Base-by-base conservation (phyloP, 2,329 filamentous ascomycete species). In the Alternaria ventricosa region DNA sequence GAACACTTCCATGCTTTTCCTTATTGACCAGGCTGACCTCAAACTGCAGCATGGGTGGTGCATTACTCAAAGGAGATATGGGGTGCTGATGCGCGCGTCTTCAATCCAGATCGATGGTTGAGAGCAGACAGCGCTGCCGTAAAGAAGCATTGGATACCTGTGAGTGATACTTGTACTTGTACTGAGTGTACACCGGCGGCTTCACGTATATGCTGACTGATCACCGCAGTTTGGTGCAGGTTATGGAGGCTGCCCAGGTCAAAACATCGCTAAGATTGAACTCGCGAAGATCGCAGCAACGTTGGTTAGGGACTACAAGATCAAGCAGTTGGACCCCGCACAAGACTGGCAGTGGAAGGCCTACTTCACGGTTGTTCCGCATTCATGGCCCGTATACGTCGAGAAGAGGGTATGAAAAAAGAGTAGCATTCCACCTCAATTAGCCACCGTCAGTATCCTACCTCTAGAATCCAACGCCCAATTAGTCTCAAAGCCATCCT, bases 251-350 rank as follows among this genome's bases (percentile, higher is more conserved):
- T 82, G 79, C 51, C 75, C 76, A 18, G 80, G 80, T 0, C 74
- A 74, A 18, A 75, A 80, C 44, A 69, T 82, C 6, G 79, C 78
- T 9, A 72, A 76, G 46, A 64, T 82, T 33, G 75, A 82, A 66
- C 60, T 81, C 6, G 71, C 66, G 20, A 81, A 82, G 63, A 64
- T 78, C n/a, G 57, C 72, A 3, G 71, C 77, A 2, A 78, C 74
- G 5, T 49, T 81, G 9, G 45, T 79, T 3, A 65, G 75, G 9
- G 76, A 81, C 46, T 80, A 75, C 55, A 74, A 79, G 2, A 68
- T 81, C 46, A 61, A 72, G 33, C 66, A 73, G 36, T 67, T 78
- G 0, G 55, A 80, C 49, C 50, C 71, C 3, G 47, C 62, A 18
- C 69, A 73, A 53, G 62, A 70, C 20, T 80, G 77, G 78, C 75